Evolutionary conservation across 805 yeast species (phyloP).

Genomic region (Groenewaldozyma salmanticensis): DNA sequence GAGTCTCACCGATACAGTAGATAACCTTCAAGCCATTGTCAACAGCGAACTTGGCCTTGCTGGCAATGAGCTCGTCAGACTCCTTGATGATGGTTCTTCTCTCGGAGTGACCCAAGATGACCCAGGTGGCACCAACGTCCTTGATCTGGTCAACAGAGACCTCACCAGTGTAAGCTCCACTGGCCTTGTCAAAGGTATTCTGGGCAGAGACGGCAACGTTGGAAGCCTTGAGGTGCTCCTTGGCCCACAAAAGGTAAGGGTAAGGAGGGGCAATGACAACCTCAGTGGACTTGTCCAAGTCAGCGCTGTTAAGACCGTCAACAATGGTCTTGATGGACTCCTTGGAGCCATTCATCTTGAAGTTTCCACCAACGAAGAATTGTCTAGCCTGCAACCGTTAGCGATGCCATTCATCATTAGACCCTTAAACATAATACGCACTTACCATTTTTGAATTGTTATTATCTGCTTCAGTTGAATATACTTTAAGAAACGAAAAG

Average conservation of each 20-base stretch:
- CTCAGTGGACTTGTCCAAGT: constrained; percentile 69
- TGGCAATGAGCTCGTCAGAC: constrained; percentile 82
- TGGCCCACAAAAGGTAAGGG: constrained; percentile 76
- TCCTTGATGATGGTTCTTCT: constrained; percentile 92
- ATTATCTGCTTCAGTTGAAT: too few species aligned
- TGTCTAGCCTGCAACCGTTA: constrained; percentile 52
- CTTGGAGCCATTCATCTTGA: constrained; percentile 95
- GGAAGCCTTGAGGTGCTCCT: constrained; percentile 50
- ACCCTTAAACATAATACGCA: neutral
- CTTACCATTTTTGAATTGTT: constrained; percentile 9
- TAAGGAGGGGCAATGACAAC: constrained; percentile 97
- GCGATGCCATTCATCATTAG: neutral
- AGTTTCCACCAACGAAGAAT: constrained; percentile 98
- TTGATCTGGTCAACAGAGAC: constrained; percentile 77
- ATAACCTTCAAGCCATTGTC: constrained; percentile 85
- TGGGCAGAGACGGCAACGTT: constrained; percentile 83
- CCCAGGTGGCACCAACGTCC: constrained; percentile 92
- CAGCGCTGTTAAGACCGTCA: constrained; percentile 69
- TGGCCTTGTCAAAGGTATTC: constrained; percentile 75
- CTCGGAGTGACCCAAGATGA: constrained; percentile 95
- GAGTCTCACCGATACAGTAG: constrained; percentile 95
- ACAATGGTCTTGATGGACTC: constrained; percentile 76
- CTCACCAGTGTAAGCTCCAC: constrained; percentile 99
- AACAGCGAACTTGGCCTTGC: constrained; percentile 88
- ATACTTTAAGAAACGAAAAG: too few species aligned